phyloP scores from a whole-genome alignment of 2,329 filamentous ascomycete genomes.

The Scytalidium sp. region DNA sequence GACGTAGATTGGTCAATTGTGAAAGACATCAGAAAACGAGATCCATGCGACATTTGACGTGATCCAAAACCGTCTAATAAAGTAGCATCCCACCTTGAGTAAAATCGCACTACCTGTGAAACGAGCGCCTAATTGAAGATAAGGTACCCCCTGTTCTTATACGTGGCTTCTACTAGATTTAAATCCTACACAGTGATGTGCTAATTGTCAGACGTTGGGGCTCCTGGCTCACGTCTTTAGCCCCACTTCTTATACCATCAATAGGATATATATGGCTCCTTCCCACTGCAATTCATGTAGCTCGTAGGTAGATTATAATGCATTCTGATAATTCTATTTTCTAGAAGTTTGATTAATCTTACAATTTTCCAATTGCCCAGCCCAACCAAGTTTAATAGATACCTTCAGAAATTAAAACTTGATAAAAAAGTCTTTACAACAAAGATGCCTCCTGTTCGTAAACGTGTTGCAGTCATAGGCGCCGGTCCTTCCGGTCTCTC shows the following conservation, averaged over 20 bases:
- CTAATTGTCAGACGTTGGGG: neutral
- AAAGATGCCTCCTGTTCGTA: neutral
- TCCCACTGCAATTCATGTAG: neutral
- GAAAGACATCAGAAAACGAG: neutral
- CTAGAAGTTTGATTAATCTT: neutral
- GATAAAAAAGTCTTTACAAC: neutral
- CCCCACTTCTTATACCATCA: neutral
- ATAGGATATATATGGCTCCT: neutral
- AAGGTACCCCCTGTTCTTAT: neutral
- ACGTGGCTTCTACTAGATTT: neutral
- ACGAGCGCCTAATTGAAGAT: neutral
- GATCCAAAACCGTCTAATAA: neutral
- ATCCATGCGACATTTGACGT: neutral
- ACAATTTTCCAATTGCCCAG: neutral
- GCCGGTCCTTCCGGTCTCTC: constrained; percentile 56
- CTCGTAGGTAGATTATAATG: too few species aligned
- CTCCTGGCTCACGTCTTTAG: neutral
- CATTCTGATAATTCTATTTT: neutral
- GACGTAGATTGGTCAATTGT: too few species aligned
- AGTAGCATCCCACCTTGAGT: too few species aligned
- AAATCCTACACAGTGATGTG: neutral
- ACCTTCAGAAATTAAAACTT: neutral
- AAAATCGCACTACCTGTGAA: too few species aligned
- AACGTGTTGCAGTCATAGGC: constrained; percentile 54
- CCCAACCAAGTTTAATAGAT: too few species aligned